phyloP scores from a whole-genome alignment of 768 basidiomycete species.

The Guyanaporus albipodus region DNA sequence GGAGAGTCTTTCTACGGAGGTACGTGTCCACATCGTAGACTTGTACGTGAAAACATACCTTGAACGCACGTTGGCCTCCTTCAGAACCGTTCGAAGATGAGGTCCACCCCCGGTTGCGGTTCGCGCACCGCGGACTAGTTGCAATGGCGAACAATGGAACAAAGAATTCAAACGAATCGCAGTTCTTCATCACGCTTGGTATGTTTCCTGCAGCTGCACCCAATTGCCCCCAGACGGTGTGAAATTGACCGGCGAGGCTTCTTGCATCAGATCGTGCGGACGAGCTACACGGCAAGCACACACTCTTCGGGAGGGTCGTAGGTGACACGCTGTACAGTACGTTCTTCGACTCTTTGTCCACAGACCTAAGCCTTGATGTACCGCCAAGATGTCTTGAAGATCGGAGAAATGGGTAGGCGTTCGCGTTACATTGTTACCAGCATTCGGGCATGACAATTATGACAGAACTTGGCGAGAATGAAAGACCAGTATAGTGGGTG shows the following conservation, averaged over 20 bases:
- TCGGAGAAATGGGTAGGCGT: constrained; percentile 77
- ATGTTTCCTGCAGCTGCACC: not conserved
- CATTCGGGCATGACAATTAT: not conserved
- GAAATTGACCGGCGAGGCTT: not conserved
- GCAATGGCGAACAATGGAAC: constrained; percentile 91
- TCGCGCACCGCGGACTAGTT: constrained; percentile 84
- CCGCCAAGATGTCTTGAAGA: constrained; percentile 78
- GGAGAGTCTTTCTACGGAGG: constrained; percentile 97
- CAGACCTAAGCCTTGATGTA: not conserved
- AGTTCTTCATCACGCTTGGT: constrained; percentile 95
- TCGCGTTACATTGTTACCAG: not conserved
- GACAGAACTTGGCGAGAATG: constrained; percentile 68
- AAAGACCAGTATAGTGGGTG: constrained; percentile 76
- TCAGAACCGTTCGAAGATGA: constrained; percentile 92
- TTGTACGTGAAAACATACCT: too few relatives aligned
- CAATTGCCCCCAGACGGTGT: too few relatives aligned
- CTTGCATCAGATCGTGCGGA: constrained; percentile 70
- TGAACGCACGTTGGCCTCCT: too few relatives aligned
- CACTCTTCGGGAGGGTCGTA: constrained; percentile 85
- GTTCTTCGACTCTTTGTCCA: constrained; percentile 23
- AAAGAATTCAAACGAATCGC: constrained; percentile 88
- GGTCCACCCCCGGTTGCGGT: constrained; percentile 87
- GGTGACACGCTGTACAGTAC: constrained; percentile 89
- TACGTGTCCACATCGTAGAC: constrained; percentile 20
- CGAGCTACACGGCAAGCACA: constrained; percentile 92